These are phyloP conservation scores for Vaccinium myrtillus DNA, from an alignment of 148 eudicot genomes.

Conservation along the genomic window DNA sequence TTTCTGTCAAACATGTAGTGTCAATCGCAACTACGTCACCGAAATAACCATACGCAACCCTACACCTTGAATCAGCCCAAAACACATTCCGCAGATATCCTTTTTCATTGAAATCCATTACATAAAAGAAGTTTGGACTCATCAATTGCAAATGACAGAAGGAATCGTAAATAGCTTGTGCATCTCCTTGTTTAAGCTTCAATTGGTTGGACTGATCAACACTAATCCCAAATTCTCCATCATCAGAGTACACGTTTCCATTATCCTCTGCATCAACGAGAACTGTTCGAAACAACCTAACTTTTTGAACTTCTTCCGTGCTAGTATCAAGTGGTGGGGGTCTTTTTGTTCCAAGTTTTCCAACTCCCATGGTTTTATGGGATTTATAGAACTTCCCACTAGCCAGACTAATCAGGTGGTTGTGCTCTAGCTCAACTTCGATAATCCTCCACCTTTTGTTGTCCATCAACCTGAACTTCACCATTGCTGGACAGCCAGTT, in stretches of 20 bases:
- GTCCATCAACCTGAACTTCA: constrained; percentile 43
- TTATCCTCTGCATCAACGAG: constrained; percentile 29
- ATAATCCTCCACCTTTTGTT: constrained; percentile 39
- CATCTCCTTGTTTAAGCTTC: constrained; percentile 34
- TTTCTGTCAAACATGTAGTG: constrained; percentile 24
- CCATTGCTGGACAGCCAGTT: constrained; percentile 42
- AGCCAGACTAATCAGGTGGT: constrained; percentile 29
- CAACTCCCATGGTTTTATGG: constrained; percentile 21
- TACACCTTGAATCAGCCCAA: constrained; percentile 38
- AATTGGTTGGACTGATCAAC: constrained; percentile 23
- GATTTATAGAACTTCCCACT: constrained; percentile 34
- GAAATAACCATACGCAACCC: constrained; percentile 33
- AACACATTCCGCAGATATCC: constrained; percentile 33
- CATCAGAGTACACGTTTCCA: constrained; percentile 17
- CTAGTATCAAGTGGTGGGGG: constrained; percentile 17
- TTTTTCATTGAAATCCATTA: constrained; percentile 38
- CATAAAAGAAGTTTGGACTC: constrained; percentile 34
- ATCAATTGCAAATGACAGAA: constrained; percentile 27
- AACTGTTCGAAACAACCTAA: constrained; percentile 36
- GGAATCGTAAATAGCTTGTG: constrained; percentile 25
- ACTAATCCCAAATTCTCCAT: constrained; percentile 22
- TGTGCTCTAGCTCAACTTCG: constrained; percentile 39
- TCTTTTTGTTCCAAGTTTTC: constrained; percentile 25
- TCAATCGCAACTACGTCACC: constrained; percentile 32
- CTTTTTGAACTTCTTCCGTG: constrained; percentile 24